These are phyloP conservation scores for Fraxinus platypoda DNA, from an alignment of 305 asterid genomes.

Conservation along the genomic window DNA sequence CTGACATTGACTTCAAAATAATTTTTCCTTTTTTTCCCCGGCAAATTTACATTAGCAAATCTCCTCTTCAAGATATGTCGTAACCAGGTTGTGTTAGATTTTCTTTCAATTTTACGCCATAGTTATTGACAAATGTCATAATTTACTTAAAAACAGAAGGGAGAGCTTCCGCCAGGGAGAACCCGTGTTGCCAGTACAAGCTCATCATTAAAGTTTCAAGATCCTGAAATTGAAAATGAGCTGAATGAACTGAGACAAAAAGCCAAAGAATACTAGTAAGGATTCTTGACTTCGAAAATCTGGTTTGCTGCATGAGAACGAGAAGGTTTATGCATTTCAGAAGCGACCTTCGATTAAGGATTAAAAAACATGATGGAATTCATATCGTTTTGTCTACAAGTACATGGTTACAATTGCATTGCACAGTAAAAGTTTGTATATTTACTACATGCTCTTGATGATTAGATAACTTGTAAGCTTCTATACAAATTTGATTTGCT, in stretches of 20 bases:
- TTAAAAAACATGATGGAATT: neutral
- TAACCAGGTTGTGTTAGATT: neutral
- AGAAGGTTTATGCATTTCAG: neutral
- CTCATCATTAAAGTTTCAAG: conserved; percentile 62
- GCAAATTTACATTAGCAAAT: neutral
- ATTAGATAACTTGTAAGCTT: neutral
- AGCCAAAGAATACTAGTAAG: conserved; percentile 60
- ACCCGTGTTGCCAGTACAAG: conserved; percentile 41
- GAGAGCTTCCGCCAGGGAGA: conserved; percentile 95
- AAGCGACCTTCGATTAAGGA: neutral
- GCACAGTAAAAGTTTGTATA: neutral
- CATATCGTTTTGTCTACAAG: neutral
- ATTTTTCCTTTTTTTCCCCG: neutral
- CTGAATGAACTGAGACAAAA: conserved; percentile 76
- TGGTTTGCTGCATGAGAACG: neutral
- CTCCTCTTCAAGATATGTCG: neutral
- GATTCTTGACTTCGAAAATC: neutral
- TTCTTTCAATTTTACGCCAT: neutral
- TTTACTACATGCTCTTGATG: neutral
- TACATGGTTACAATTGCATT: neutral
- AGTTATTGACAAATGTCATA: neutral
- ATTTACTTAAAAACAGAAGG: conserved; percentile 56
- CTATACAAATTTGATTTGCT: neutral
- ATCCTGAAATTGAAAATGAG: conserved; percentile 85
- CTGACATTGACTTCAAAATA: neutral